Conservation (phyloP, 2,329 filamentous ascomycete genomes). For the Calonectria hongkongensis region DNA sequence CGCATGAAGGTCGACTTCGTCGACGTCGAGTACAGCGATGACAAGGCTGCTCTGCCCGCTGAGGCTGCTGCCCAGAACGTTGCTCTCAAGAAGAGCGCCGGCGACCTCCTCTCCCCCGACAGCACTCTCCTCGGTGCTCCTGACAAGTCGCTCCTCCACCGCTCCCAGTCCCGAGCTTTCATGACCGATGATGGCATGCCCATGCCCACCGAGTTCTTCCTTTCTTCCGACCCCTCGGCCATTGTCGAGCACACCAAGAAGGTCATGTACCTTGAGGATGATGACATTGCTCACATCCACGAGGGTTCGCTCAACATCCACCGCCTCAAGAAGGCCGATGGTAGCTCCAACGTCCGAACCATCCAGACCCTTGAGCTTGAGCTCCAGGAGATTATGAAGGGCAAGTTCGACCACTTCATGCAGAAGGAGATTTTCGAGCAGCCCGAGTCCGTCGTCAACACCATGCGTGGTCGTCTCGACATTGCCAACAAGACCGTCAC, state of each 20-base stretch:
- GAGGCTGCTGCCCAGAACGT: constrained; percentile 97
- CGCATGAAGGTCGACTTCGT: constrained; percentile 99
- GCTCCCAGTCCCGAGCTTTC: constrained; percentile 98
- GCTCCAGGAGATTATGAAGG: constrained; percentile 99
- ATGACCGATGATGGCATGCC: constrained; percentile 98
- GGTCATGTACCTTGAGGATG: constrained; percentile 99
- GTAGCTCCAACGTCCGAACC: constrained; percentile 95
- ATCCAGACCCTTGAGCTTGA: constrained; percentile 99
- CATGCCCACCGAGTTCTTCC: constrained; percentile 99
- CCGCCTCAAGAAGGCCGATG: constrained; percentile 96
- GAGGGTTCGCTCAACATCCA: constrained; percentile 99
- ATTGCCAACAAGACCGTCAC: constrained; percentile 95
- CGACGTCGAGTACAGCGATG: constrained; percentile 97
- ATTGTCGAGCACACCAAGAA: constrained; percentile 99
- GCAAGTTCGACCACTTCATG: constrained; percentile 99
- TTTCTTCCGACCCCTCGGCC: constrained; percentile 97
- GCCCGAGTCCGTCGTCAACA: constrained; percentile 99
- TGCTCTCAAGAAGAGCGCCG: constrained; percentile 91
- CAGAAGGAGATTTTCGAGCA: constrained; percentile 99
- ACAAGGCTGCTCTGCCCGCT: constrained; percentile 87
- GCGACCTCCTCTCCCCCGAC: constrained; percentile 80
- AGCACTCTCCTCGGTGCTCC: constrained; percentile 84
- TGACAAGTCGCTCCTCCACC: constrained; percentile 98
- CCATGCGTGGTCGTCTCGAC: constrained; percentile 99
- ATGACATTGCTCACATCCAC: constrained; percentile 99